Evolutionary conservation across 1,139 yeast species (phyloP), one percentile per base, ranked within the genome.

Genomic region (Magnusiomyces ingens): DNA sequence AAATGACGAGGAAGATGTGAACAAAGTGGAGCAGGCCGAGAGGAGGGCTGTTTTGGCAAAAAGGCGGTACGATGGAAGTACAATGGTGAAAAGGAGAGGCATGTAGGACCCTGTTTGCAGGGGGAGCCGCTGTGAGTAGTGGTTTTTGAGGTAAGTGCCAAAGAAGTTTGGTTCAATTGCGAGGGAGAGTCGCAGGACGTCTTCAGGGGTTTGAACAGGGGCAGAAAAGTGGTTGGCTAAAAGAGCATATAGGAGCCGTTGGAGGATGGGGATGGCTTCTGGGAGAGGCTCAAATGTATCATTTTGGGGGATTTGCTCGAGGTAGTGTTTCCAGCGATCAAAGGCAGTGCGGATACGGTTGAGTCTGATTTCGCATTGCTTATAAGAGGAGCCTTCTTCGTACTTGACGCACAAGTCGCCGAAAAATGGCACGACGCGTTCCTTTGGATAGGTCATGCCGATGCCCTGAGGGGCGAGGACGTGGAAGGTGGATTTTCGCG

Each of bases 381-480:
- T 77, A 50, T 83, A 70, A 40, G 78, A 74, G 35, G 76, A 66
- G 4, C 63, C 64, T 15, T 58, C 42, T 70, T 69, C 56, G 65
- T 29, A 70, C 55, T 70, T 70, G n/a, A 79, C 75, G 35, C 76
- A 71, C 55, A 91, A 73, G 65, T 91, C 98, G 18, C 97, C 97
- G 72, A 89, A 91, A 67, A 84, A 91, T 0, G 98, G 96, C 47
- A 93, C 83, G 11, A 88, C 95, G 50, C 81, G 79, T 53, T 82
- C 84, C 63, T 87, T 86, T 0, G 94, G 80, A 62, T 85, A 88
- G 1, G 80, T 75, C 58, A 80, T 80, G 36, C 96, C 96, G 60
- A 90, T 76, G 5, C 95, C 95, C 62, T 94, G 85, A 2, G 97
- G 95, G 0, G 96, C 95, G 75, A 85, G 78, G 11, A 86, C 87